phyloP scores from a whole-genome alignment of 768 basidiomycete species.

The Obba rivulosa region DNA sequence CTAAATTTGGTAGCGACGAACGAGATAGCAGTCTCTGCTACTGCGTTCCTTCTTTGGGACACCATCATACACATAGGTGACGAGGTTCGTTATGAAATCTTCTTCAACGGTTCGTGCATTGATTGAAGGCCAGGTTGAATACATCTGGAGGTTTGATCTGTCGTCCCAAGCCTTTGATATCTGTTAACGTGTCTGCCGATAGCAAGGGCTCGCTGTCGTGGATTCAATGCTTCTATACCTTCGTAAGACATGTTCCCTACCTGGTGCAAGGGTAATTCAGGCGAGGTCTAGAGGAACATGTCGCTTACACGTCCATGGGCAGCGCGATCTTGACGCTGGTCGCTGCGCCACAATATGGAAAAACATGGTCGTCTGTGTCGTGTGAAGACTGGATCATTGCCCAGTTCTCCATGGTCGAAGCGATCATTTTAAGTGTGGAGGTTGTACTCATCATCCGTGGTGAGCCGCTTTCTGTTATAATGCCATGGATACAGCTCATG shows the following conservation, averaged over 20 bases:
- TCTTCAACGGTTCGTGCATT: background rate
- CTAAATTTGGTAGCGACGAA: slow-evolving; percentile 1
- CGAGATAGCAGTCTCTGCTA: slow-evolving; percentile 2
- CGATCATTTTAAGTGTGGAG: slow-evolving; percentile 2
- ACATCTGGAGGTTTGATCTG: background rate
- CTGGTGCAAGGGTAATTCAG: slow-evolving; percentile 1
- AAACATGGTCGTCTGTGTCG: background rate
- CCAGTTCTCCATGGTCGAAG: background rate
- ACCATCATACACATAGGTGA: slow-evolving; percentile 8
- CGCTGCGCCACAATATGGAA: background rate
- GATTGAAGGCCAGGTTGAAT: background rate
- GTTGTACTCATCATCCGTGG: slow-evolving; percentile 4
- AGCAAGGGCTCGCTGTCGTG: too few species aligned
- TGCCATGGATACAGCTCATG: background rate
- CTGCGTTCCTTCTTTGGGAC: slow-evolving; percentile 11
- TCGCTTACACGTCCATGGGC: background rate
- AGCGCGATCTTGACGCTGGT: background rate
- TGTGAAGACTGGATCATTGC: slow-evolving; percentile 5
- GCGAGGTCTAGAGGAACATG: background rate
- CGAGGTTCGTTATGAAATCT: slow-evolving; percentile 8
- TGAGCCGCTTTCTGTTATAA: background rate
- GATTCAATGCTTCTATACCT: slow-evolving; percentile 1
- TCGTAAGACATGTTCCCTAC: slow-evolving; percentile 9
- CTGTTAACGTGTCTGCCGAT: background rate
- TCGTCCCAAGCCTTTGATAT: background rate